phyloP scores from a whole-genome alignment of 2,329 filamentous ascomycete species.

The Penicillium palitans region DNA sequence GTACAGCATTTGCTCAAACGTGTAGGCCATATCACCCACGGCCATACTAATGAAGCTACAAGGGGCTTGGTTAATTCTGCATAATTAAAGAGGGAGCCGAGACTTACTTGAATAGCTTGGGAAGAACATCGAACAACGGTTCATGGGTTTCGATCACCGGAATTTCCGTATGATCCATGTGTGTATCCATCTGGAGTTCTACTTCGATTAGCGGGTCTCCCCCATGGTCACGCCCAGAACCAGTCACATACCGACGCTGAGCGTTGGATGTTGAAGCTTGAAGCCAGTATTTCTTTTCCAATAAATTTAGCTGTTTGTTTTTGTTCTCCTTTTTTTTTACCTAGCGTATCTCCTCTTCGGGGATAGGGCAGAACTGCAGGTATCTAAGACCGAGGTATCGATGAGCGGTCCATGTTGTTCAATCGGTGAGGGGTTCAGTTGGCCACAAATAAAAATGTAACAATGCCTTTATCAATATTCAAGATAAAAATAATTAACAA shows the following conservation, averaged over 20 bases:
- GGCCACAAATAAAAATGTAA: neutral
- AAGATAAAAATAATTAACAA: neutral
- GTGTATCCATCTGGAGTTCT: slow-evolving; percentile 6
- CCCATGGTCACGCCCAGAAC: neutral
- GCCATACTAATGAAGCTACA: slow-evolving; percentile 42
- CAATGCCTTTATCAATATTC: neutral
- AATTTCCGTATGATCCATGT: slow-evolving; percentile 31
- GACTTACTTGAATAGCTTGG: slow-evolving; percentile 42
- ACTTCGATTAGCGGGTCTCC: neutral
- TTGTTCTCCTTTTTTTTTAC: neutral
- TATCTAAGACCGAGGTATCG: slow-evolving; percentile 7
- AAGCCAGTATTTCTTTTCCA: neutral
- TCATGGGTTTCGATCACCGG: slow-evolving; percentile 46
- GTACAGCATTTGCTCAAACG: slow-evolving; percentile 48
- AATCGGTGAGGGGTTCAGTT: neutral
- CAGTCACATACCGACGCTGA: neutral
- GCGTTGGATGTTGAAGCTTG: neutral
- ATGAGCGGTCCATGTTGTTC: neutral
- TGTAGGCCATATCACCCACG: slow-evolving; percentile 44
- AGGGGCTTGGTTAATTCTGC: slow-evolving; percentile 2
- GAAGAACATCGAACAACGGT: slow-evolving; percentile 40
- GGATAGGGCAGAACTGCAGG: slow-evolving; percentile 2
- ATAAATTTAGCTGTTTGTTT: neutral
- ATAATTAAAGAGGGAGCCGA: neutral
- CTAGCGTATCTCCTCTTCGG: neutral